These are phyloP conservation scores for Violaceomyces palustris DNA, from an alignment of 1,284 basidiomycete genomes.

Conservation along the genomic window DNA sequence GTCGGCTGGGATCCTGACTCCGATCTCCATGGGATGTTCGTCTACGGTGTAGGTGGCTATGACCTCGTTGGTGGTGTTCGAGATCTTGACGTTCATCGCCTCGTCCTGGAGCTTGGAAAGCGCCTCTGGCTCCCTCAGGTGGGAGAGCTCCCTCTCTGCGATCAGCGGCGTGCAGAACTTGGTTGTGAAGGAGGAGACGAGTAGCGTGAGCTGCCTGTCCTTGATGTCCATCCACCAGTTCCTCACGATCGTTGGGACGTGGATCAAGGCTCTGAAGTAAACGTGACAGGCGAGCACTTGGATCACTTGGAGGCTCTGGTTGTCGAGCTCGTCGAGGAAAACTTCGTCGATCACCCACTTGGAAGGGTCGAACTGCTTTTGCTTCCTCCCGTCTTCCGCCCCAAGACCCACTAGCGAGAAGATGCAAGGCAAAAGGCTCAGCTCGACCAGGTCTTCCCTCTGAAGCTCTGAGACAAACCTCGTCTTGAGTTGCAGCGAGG, in stretches of 20 bases:
- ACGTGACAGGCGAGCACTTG: conserved; percentile 77
- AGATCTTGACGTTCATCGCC: conserved; percentile 63
- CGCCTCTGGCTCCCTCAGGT: conserved; percentile 65
- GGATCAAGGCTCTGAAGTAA: conserved; percentile 57
- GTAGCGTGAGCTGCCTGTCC: conserved; percentile 75
- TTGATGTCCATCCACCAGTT: conserved; percentile 81
- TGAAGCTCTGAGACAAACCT: conserved; percentile 81
- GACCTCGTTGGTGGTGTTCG: conserved; percentile 64
- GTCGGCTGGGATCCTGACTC: conserved; percentile 76
- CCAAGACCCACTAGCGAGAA: conserved; percentile 61
- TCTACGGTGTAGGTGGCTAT: conserved; percentile 73
- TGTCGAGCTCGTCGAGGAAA: conserved; percentile 60
- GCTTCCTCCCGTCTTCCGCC: conserved; percentile 8
- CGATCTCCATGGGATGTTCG: conserved; percentile 89
- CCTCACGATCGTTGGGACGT: conserved; percentile 55
- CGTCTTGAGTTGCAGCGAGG: conserved; percentile 75
- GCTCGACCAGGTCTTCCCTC: conserved; percentile 63
- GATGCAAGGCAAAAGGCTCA: conserved; percentile 68
- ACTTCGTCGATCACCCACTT: conserved; percentile 82
- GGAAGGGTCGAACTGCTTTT: conserved; percentile 68
- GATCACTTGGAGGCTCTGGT: conserved; percentile 53
- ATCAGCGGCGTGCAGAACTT: conserved; percentile 86
- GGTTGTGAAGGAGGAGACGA: conserved; percentile 73
- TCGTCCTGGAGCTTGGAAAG: conserved; percentile 71
- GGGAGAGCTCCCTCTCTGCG: conserved; percentile 73